phyloP scores from a whole-genome alignment of 2,329 filamentous ascomycete genomes.

The Trichoderma semiorbis region DNA sequence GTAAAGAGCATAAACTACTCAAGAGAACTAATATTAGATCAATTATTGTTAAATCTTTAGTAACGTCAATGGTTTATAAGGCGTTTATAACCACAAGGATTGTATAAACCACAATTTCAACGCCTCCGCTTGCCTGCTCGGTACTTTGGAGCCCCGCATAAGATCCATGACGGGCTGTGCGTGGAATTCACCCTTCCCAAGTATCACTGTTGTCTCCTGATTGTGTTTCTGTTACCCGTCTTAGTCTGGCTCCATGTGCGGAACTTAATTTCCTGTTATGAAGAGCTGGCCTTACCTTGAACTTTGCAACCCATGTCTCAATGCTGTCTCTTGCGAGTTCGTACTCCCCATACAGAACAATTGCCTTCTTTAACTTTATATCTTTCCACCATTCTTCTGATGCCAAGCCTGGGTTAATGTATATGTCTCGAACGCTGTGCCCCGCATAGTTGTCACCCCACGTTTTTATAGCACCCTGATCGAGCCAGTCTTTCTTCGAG shows the following conservation, averaged over 20 bases:
- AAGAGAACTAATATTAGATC: background rate
- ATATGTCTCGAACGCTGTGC: background rate
- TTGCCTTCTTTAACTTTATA: background rate
- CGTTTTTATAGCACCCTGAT: background rate
- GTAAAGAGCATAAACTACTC: too few relatives aligned
- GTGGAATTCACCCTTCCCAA: background rate
- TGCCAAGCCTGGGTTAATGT: background rate
- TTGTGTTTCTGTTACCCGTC: background rate
- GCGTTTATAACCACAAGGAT: background rate
- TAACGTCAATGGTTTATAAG: background rate
- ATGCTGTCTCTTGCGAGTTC: background rate
- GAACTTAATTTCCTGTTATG: background rate
- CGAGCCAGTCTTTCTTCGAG: background rate
- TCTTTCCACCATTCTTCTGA: background rate
- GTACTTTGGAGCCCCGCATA: background rate
- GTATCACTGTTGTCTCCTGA: background rate
- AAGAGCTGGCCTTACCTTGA: background rate
- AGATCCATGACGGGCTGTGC: background rate
- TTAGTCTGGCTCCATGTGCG: background rate
- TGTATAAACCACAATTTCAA: background rate
- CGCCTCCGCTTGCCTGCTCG: background rate
- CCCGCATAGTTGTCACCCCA: background rate
- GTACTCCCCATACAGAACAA: background rate
- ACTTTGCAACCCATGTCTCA: background rate
- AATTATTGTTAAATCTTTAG: background rate